Evolutionary conservation across 2,329 filamentous ascomycete species (phyloP), one percentile per base, ranked within the genome.

Genomic region (Pseudogymnoascus sp.): DNA sequence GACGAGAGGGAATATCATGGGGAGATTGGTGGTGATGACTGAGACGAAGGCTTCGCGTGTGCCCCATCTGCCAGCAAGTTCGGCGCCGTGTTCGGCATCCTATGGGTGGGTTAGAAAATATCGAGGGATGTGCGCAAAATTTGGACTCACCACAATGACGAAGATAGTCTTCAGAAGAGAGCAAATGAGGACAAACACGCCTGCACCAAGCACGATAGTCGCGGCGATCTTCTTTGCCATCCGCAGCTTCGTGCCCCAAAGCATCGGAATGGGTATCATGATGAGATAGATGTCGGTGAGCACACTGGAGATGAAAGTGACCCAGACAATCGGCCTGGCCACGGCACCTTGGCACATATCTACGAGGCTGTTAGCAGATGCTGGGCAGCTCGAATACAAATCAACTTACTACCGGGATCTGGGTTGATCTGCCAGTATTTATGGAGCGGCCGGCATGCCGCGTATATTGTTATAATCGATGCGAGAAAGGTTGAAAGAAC

Each of bases 341-440:
- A 84, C 53, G 8, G 67, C 67, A 4, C 23, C 65, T 21, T 77
- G 7, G 79, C 81, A 6, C 79, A 75, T 63, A 81, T 79, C 64
- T 81, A 82, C 50, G 72, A 68, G 64, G 78, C 76, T 77, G 66
- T 56, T 66, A 65, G 64, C 65, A 31, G 63, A 42, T 40, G 31
- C 37, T 12, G 23, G 62, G 59, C 60, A 16, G 63, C 37, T 6
- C 2, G 21, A 42, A 62, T 23, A 56, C 42, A 56, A 50, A 36
- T 36, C 46, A 5, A 75, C 79, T 67, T 69, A 82, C 80, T 78
- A 10, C 84, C 82, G 0, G 84, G 84, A 31, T 86, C 72, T 0
- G 84, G 84, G 61, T 79, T 74, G 59, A 87, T 84, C 70, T 86
- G 82, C 83, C 84, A 87, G 68, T 83, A 82, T 40, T 77, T 78